phyloP scores from a whole-genome alignment of 2,329 filamentous ascomycete genomes.

The Coleophoma cylindrospora region DNA sequence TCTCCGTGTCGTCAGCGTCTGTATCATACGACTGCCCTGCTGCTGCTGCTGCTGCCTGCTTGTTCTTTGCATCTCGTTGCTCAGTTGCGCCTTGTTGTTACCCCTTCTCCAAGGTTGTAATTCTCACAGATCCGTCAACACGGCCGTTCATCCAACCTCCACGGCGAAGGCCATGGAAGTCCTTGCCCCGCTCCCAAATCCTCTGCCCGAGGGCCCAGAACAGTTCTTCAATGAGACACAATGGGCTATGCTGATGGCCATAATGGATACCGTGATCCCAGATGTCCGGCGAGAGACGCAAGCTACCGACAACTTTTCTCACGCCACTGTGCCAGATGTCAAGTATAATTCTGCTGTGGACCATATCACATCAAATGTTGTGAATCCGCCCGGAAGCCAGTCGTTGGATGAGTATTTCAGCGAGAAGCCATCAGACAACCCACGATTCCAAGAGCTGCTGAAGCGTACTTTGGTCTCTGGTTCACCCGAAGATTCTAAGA shows the following conservation, averaged over 20 bases:
- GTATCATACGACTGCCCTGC: too few species aligned
- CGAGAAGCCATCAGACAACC: constrained; percentile 44
- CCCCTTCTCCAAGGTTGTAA: too few species aligned
- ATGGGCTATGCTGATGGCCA: constrained; percentile 48
- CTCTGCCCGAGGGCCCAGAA: constrained; percentile 20
- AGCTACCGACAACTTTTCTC: constrained; percentile 31
- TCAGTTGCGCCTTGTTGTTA: too few species aligned
- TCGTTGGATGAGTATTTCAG: constrained; percentile 47
- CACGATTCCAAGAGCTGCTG: constrained; percentile 46
- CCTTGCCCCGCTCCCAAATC: constrained; percentile 12
- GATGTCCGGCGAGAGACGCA: constrained; percentile 43
- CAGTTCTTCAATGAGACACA: constrained; percentile 41
- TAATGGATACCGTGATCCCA: constrained; percentile 56
- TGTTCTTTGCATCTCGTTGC: too few species aligned
- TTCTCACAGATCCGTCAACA: too few species aligned
- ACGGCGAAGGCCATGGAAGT: constrained; percentile 1
- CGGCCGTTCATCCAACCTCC: neutral
- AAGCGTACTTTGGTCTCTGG: constrained; percentile 33
- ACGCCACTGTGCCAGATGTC: constrained; percentile 42
- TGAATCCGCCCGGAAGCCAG: constrained; percentile 33
- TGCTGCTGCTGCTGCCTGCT: too few species aligned
- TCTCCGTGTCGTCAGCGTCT: too few species aligned
- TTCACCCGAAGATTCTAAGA: constrained; percentile 20
- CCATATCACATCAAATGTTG: constrained; percentile 29
- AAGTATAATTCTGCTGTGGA: constrained; percentile 43